Percentiles rank a stretch among this genome's conserved stretches.
Evolutionary conservation across 1,284 basidiomycete species (phyloP).

Genomic region (Singerocomus inundabilis): DNA sequence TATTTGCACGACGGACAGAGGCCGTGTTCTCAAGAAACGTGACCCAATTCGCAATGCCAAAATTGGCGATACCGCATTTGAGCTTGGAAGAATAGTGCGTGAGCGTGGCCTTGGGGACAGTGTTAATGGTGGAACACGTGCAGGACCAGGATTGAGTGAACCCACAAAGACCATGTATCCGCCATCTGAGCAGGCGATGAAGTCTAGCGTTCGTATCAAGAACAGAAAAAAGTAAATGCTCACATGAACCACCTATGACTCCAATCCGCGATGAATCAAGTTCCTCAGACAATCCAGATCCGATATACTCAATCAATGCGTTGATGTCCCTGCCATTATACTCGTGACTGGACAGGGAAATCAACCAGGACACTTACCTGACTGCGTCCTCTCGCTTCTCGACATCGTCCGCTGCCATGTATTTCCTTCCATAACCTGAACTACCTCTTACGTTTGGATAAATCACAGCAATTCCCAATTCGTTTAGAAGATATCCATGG

Average conservation of each 20-base stretch:
- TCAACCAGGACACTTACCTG: conserved; percentile 23
- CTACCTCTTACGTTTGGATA: conserved; percentile 42
- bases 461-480: conserved; percentile 36
- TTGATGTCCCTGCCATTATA: conserved; percentile 32
- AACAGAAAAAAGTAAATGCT: not conserved
- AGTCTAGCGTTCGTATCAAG: conserved; percentile 1
- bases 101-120: conserved; percentile 30
- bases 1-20: conserved; percentile 31
- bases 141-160: not conserved
- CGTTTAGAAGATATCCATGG: conserved; percentile 38
- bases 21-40: conserved; percentile 40
- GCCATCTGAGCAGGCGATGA: conserved; percentile 24
- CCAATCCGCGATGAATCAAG: conserved; percentile 34
- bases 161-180: conserved; percentile 39
- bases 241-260: conserved; percentile 40
- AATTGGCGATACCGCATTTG: conserved; percentile 38
- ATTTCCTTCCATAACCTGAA: conserved; percentile 38
- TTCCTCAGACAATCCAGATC: conserved; percentile 28
- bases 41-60: conserved; percentile 37
- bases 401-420: conserved; percentile 37
- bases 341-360: conserved; percentile 4
- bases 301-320: conserved; percentile 34
- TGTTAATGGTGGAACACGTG: not conserved
- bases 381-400: conserved; percentile 41
- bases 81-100: conserved; percentile 38